phyloP scores from a whole-genome alignment of 306 rosid genomes.

The Castanea crenata region DNA sequence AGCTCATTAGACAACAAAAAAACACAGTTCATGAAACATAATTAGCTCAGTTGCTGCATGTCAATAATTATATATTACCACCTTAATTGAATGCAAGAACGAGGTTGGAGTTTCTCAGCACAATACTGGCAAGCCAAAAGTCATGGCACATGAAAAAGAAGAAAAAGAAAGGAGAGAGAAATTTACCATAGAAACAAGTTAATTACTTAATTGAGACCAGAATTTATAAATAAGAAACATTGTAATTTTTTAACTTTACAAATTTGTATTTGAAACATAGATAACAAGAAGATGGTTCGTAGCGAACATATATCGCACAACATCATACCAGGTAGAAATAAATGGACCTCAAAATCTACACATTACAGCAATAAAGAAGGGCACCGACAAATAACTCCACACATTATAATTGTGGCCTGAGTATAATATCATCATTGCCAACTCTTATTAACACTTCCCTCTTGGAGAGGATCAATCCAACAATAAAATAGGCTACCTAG shows the following conservation, averaged over 20 bases:
- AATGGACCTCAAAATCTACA: constrained; percentile 23
- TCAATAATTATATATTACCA: no score
- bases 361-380: not conserved
- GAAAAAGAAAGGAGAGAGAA: not conserved
- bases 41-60: no score
- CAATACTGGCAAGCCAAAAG: not conserved
- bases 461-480: constrained; percentile 32
- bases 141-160: not conserved
- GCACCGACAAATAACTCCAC: constrained; percentile 5
- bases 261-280: constrained; percentile 15
- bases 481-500: constrained; percentile 34
- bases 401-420: constrained; percentile 7
- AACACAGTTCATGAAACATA: no score
- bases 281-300: constrained; percentile 3
- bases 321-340: constrained; percentile 7
- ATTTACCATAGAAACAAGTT: not conserved
- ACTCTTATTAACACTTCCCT: constrained; percentile 42
- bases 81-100: no score
- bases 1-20: no score
- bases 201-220: not conserved
- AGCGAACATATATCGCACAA: constrained; percentile 8
- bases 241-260: constrained; percentile 7
- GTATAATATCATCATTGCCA: constrained; percentile 22
- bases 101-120: no score
- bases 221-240: not conserved